Conservation (phyloP, 371 early-diverging fungal species). For the Mucor velutinosus region DNA sequence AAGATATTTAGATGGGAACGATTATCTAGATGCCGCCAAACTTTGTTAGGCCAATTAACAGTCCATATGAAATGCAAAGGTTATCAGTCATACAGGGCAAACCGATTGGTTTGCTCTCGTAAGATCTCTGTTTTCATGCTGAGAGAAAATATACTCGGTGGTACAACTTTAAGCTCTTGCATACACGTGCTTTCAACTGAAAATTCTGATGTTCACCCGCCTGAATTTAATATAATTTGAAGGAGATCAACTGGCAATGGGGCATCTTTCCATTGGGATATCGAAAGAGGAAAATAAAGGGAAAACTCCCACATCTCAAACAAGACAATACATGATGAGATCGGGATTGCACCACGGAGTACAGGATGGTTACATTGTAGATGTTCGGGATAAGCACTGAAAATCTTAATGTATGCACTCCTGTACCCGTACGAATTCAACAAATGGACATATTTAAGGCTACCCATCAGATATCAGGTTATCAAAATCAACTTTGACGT, state of each 20-base stretch:
- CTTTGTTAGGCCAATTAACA: constrained; percentile 3
- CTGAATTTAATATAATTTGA: background rate
- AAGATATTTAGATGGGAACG: constrained; percentile 1
- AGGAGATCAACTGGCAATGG: background rate
- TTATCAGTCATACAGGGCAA: constrained; percentile 3
- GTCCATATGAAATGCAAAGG: background rate
- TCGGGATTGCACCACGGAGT: background rate
- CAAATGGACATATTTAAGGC: background rate
- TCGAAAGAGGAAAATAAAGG: background rate
- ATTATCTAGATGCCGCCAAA: constrained; percentile 11
- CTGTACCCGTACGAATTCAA: background rate
- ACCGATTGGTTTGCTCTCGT: constrained; percentile 5
- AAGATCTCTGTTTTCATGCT: constrained; percentile 1
- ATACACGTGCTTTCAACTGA: constrained; percentile 3
- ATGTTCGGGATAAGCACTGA: background rate
- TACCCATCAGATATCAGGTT: background rate
- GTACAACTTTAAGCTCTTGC: background rate
- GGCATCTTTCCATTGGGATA: background rate
- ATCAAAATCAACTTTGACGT: background rate
- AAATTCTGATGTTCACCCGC: background rate
- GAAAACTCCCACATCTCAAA: background rate
- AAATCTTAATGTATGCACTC: background rate
- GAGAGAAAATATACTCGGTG: background rate
- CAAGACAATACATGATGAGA: background rate
- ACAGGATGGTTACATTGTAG: background rate